phyloP scores from a whole-genome alignment of 352 stramenopile species.

The Pythium sp. region DNA sequence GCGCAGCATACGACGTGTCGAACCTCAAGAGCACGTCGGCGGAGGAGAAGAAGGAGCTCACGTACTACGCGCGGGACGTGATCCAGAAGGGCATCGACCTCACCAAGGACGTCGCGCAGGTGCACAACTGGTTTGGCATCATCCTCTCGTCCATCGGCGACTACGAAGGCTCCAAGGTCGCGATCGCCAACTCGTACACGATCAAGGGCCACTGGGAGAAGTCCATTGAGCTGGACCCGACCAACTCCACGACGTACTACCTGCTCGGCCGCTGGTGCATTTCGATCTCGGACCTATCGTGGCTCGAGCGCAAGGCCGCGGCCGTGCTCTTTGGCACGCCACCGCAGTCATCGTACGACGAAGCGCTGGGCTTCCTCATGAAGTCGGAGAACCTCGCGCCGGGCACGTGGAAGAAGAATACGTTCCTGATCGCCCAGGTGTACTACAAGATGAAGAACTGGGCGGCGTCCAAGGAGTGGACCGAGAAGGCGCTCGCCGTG shows the following conservation, averaged over 20 bases:
- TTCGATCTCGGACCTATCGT: conserved; percentile 79
- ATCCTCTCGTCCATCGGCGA: conserved; percentile 81
- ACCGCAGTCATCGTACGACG: conserved; percentile 78
- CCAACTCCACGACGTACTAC: conserved; percentile 72
- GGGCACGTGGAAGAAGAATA: conserved; percentile 84
- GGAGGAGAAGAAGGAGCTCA: conserved; percentile 75
- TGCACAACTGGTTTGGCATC: conserved; percentile 88
- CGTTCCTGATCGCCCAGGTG: conserved; percentile 75
- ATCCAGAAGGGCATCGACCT: conserved; percentile 53
- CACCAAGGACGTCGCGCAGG: conserved; percentile 51
- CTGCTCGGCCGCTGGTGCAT: conserved; percentile 84
- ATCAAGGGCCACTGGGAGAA: conserved; percentile 84
- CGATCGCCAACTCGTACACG: conserved; percentile 77
- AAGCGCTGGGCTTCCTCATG: conserved; percentile 71
- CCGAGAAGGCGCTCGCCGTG: conserved; percentile 62
- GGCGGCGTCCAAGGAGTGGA: conserved; percentile 64
- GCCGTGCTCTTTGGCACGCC: conserved; percentile 79
- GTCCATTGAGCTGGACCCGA: conserved; percentile 69
- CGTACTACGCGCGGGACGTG: conserved; percentile 61
- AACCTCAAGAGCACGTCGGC: conserved; percentile 46
- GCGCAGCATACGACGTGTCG: conserved; percentile 64
- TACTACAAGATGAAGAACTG: conserved; percentile 81
- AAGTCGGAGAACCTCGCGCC: conserved; percentile 74
- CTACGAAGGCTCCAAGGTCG: conserved; percentile 84
- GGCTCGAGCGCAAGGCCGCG: conserved; percentile 82